Evolutionary conservation across 768 basidiomycete genomes (phyloP).

Genomic region (Pleurotus ostreatus): DNA sequence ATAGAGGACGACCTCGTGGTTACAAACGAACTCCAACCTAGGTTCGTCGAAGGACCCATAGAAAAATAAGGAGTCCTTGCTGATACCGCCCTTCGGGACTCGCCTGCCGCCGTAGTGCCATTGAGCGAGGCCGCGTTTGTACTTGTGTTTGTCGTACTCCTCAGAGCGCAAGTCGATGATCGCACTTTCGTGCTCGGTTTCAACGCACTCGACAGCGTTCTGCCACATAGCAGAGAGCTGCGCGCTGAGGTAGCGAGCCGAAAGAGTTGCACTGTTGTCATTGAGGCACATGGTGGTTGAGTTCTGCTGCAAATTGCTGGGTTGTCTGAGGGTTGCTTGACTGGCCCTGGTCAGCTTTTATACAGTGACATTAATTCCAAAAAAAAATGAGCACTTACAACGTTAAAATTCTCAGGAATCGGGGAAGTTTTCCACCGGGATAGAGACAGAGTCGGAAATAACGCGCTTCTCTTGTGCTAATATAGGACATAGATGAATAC

Average conservation of each 20-base stretch:
- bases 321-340: too few species aligned
- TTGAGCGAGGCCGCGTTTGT: slow-evolving; percentile 12
- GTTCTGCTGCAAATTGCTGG: not conserved
- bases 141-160: not conserved
- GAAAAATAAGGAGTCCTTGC: slow-evolving; percentile 14
- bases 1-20: slow-evolving; percentile 17
- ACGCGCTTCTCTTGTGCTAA: too few species aligned
- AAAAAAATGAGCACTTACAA: too few species aligned
- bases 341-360: too few species aligned
- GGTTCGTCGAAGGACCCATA: slow-evolving; percentile 14
- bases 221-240: slow-evolving; percentile 13
- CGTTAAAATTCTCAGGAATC: too few species aligned
- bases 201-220: slow-evolving; percentile 12
- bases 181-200: slow-evolving; percentile 5
- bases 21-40: slow-evolving; percentile 17
- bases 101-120: slow-evolving; percentile 7
- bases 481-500: too few species aligned
- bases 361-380: too few species aligned
- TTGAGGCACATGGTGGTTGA: not conserved
- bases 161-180: not conserved
- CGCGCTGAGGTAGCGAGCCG: slow-evolving; percentile 13
- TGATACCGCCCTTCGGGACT: slow-evolving; percentile 5
- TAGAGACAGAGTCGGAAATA: too few species aligned
- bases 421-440: too few species aligned
- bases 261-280: slow-evolving; percentile 6